Evolutionary conservation across 257 asterid species (phyloP).

Genomic region (Solanum arcanum): DNA sequence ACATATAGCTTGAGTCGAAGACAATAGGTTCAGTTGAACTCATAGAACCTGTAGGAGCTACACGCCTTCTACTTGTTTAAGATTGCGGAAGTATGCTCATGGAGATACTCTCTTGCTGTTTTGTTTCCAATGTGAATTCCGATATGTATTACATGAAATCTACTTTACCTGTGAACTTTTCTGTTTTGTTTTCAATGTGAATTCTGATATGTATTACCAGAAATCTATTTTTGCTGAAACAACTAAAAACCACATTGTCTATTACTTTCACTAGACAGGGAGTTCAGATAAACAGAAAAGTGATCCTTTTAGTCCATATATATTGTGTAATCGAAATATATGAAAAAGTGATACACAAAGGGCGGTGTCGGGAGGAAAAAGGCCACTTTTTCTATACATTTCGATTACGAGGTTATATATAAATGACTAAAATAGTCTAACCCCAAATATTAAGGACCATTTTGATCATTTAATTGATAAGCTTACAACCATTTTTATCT

Average conservation of each 20-base stretch:
- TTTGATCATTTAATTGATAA: not conserved
- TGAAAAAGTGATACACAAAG: not conserved
- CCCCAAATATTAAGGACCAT: not conserved
- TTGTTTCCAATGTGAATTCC: not conserved
- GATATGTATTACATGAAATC: not conserved
- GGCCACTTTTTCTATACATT: not conserved
- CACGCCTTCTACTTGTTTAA: not conserved
- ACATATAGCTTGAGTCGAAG: not conserved
- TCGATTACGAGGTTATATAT: not conserved
- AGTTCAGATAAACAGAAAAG: not conserved
- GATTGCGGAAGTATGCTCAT: not conserved
- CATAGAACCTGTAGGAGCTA: not conserved
- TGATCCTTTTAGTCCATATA: not conserved
- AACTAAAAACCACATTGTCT: not conserved
- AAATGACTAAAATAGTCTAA: not conserved
- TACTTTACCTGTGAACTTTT: not conserved
- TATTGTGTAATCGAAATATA: too few relatives aligned
- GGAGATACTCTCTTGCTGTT: not conserved
- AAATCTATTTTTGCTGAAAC: not conserved
- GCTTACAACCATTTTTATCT: too few relatives aligned
- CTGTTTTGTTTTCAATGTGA: not conserved
- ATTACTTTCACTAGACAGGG: too few relatives aligned
- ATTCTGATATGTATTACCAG: not conserved
- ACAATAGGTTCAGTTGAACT: not conserved
- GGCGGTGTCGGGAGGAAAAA: not conserved